Base-by-base conservation (phyloP, 805 yeast genomes). In the Spencermartinsiella europaea region DNA sequence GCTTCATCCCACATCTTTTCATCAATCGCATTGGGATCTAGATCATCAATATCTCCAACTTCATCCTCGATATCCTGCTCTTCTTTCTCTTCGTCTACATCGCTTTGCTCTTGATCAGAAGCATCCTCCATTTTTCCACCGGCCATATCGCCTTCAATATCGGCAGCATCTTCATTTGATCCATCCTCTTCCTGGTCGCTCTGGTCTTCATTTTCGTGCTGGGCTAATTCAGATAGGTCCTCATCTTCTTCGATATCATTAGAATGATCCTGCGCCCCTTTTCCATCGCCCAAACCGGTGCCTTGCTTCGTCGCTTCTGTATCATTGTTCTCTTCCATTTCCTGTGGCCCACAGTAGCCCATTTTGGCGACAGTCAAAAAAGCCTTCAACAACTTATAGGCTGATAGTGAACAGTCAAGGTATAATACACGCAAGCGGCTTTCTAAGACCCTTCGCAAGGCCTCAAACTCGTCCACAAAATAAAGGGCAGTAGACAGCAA, bases 1-100 rank as follows among this genome's bases (percentile, higher is more conserved):
- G 91, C 89, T 59, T 90, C 97, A 59, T 91, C 93, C 96, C 98
- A 91, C 96, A 88, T 88, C 67, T 88, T 91, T 55, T 91, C 97
- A 63, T 91, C 98, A 42, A 91, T 80, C 2, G 96, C 95, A 66
- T 89, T 87, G 1, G 96, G 96, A 71, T 90, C 98, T 52, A 84
- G 72, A 47, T 88, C 95, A 62, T 86, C 95, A 27, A 91, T 68
- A 58, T 90, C 86, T 53, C 91, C 97, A 36, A 89, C 75, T 60
- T 89, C 91, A 53, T 90, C 96, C 60, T 90, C 96, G 46, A 86
- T 59, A 0, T 79, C 81, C 3, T 80, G 79, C 4, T 79, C 79
- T 2, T 75, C 75, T 1, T 71, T 71, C 1, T 70, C 72, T 1
- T 73, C 74, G 8, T 73, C 75, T 8, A 78, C 80, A 15, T 76